A percentile compares a stretch with the other conserved stretches of the same genome.
These are phyloP conservation scores for Tephrocybe rancida DNA, from an alignment of 768 basidiomycete species.

Conservation along the genomic window DNA sequence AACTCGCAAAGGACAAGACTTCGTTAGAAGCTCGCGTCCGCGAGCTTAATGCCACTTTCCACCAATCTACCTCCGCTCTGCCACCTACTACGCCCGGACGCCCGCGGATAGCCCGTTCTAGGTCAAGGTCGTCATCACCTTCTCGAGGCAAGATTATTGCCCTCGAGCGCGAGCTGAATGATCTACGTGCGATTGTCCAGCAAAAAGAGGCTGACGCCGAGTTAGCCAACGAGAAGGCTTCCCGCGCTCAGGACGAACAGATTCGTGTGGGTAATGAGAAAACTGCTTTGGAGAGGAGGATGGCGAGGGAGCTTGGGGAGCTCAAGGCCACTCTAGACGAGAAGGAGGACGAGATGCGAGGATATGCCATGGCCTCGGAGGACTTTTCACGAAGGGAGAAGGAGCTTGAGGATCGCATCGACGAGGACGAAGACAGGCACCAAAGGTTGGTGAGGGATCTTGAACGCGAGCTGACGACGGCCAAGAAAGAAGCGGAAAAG, in stretches of 20 bases:
- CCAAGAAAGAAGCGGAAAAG: slow-evolving; percentile 38
- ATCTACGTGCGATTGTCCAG: slow-evolving; percentile 42
- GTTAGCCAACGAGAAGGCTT: slow-evolving; percentile 46
- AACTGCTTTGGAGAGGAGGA: slow-evolving; percentile 51
- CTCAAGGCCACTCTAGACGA: slow-evolving; percentile 48
- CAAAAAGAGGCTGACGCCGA: slow-evolving; percentile 49
- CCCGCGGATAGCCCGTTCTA: slow-evolving; percentile 42
- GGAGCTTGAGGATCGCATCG: slow-evolving; percentile 64
- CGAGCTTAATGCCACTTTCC: slow-evolving; percentile 53
- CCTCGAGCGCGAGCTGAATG: slow-evolving; percentile 59
- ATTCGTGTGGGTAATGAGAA: slow-evolving; percentile 62
- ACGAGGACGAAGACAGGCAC: slow-evolving; percentile 74
- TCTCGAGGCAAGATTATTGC: slow-evolving; percentile 39
- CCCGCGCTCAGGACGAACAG: slow-evolving; percentile 48
- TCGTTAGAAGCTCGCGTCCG: slow-evolving; percentile 58
- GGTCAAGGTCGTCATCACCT: slow-evolving; percentile 62
- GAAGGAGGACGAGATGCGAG: slow-evolving; percentile 61
- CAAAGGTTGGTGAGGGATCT: slow-evolving; percentile 54
- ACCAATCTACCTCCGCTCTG: slow-evolving; percentile 29
- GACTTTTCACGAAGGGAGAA: slow-evolving; percentile 52
- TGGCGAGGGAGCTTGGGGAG: slow-evolving; percentile 44
- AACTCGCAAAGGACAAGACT: slow-evolving; percentile 59
- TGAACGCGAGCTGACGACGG: slow-evolving; percentile 41
- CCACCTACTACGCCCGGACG: slow-evolving; percentile 32
- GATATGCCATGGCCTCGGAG: slow-evolving; percentile 41